phyloP scores from a whole-genome alignment of 1,284 basidiomycete genomes.

The Sphaerobolus stellatus region DNA sequence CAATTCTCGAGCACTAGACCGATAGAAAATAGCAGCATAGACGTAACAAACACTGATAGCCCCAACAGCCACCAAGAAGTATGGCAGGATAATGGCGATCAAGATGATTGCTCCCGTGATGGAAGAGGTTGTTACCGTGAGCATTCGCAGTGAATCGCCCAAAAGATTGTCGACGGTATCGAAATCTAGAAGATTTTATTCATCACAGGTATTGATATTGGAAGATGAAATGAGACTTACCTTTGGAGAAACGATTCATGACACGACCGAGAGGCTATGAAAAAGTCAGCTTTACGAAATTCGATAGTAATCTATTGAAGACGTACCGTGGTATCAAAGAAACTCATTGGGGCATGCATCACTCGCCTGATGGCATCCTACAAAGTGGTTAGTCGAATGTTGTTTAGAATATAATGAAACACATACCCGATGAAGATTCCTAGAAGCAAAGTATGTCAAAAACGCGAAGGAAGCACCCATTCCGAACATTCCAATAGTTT shows the following conservation, averaged over 20 bases:
- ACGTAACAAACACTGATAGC: slow-evolving; percentile 58
- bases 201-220: neutral
- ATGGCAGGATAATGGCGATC: slow-evolving; percentile 63
- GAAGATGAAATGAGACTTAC: slow-evolving; percentile 21
- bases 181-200: slow-evolving; percentile 51
- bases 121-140: slow-evolving; percentile 59
- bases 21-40: slow-evolving; percentile 80
- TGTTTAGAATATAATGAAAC: neutral
- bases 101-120: slow-evolving; percentile 78
- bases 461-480: slow-evolving; percentile 55
- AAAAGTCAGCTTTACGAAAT: neutral
- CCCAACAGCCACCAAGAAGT: slow-evolving; percentile 77
- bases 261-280: slow-evolving; percentile 80
- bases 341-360: slow-evolving; percentile 78
- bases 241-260: slow-evolving; percentile 80
- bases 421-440: slow-evolving; percentile 43
- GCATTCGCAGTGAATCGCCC: slow-evolving; percentile 74
- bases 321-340: slow-evolving; percentile 82
- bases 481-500: slow-evolving; percentile 50
- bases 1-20: slow-evolving; percentile 84
- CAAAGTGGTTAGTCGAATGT: slow-evolving; percentile 1
- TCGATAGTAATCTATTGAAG: slow-evolving; percentile 4
- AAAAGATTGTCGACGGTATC: slow-evolving; percentile 83
- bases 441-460: slow-evolving; percentile 64
- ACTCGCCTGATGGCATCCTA: slow-evolving; percentile 61